phyloP scores from a whole-genome alignment of 768 basidiomycete genomes.

The Naganishia vaughanmartiniae region DNA sequence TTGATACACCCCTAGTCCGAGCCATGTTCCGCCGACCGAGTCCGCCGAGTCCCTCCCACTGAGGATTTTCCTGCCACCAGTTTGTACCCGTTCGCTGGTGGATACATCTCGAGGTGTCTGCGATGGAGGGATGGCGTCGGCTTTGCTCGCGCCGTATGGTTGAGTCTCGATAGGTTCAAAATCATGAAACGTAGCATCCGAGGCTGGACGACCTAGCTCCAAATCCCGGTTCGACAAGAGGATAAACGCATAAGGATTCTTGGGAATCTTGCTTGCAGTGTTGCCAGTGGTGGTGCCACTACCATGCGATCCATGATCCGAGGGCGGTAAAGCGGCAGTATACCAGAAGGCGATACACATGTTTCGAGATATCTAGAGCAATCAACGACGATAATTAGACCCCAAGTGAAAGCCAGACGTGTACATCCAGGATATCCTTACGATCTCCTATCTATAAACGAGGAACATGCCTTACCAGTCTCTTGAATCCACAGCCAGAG shows the following conservation, averaged over 20 bases:
- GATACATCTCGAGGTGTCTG: neutral
- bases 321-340: neutral
- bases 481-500: neutral
- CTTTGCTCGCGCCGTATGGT: slow-evolving; percentile 5
- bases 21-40: slow-evolving; percentile 51
- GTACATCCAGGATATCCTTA: neutral
- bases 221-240: slow-evolving; percentile 54
- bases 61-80: slow-evolving; percentile 9
- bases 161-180: slow-evolving; percentile 30
- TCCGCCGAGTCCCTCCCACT: slow-evolving; percentile 44
- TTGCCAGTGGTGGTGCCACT: too few relatives aligned
- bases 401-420: neutral
- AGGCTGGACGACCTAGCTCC: slow-evolving; percentile 49
- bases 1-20: slow-evolving; percentile 47
- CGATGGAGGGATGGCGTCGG: neutral
- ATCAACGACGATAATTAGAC: neutral
- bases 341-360: slow-evolving; percentile 23
- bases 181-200: slow-evolving; percentile 46
- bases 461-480: neutral
- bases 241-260: slow-evolving; percentile 36
- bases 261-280: neutral
- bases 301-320: neutral
- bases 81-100: too few relatives aligned
- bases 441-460: neutral
- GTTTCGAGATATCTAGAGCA: neutral